Evolutionary conservation across 202 grass and related monocot species (phyloP), one percentile per base, ranked within the genome.

Genomic region (Miscanthus sacchariflorus): DNA sequence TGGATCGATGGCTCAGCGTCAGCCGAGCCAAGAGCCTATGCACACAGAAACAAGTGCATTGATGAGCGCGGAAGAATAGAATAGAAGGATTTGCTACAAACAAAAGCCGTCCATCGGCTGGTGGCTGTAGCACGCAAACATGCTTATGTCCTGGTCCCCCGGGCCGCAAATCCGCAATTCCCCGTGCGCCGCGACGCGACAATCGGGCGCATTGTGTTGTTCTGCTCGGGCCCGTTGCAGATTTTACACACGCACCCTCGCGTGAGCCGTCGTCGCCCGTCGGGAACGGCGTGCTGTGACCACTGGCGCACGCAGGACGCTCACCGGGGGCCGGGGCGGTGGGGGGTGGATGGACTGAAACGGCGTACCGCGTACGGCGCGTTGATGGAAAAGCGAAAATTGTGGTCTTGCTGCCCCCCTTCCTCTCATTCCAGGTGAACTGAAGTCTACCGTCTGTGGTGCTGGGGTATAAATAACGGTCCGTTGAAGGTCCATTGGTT

Each of bases 1-100:
- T 80, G 78, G 78, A 49, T 19, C 38, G 78, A 90, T 88, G 6
- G 81, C 81, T 49, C 65, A 35, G 33, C 33, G 2, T 35, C 33
- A 28, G 19, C 56, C 11, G 12, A 35, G 45, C 15, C 27, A 10
- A 1, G 84, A 30, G 39, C 65, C 49, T 39, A 70, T 42, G 63
- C 8, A 30, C 25, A 21, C 19, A 7, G n/a, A 28, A 83, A 46
- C 84, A 69, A 82, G 14, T 0, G 74, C 85, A 88, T 66, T 71
- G 70, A 84, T 91, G 71, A 10, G 39, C 48, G 45, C 12, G 38
- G 75, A 82, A 81, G 88, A 82, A 89, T 89, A 28, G 88, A 70
- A 81, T 89, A 28, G 88, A 70, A 81, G 72, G 46, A 3, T 6
- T 13, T 14, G 80, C 44, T 79, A 56, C 0, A 43, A 46, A 72